These are phyloP conservation scores for Chaetomiaceae sp. DNA, from an alignment of 2,329 filamentous ascomycete genomes.

Conservation along the genomic window DNA sequence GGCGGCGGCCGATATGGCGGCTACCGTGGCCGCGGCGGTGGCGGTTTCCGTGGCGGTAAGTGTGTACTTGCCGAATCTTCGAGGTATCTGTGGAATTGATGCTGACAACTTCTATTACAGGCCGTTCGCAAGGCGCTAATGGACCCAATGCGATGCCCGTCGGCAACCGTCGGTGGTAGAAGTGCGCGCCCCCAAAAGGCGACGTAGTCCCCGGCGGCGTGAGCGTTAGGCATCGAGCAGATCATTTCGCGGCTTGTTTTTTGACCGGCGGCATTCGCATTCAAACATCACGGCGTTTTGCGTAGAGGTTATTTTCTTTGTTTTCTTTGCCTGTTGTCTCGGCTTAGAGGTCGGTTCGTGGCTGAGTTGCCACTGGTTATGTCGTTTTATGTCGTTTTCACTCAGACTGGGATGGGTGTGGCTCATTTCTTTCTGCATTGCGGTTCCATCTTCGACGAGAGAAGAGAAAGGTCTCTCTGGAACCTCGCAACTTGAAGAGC, in stretches of 20 bases:
- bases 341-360: slow-evolving; percentile 19
- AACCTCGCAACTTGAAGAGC: background rate
- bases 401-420: background rate
- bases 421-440: background rate
- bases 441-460: background rate
- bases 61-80: slow-evolving; percentile 33
- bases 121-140: slow-evolving; percentile 19
- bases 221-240: slow-evolving; percentile 3
- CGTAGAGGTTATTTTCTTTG: too few species aligned
- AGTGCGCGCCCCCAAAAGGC: background rate
- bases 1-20: slow-evolving; percentile 70
- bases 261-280: slow-evolving; percentile 12
- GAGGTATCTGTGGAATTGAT: slow-evolving; percentile 24
- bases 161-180: slow-evolving; percentile 49
- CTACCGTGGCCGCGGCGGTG: slow-evolving; percentile 57
- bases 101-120: slow-evolving; percentile 8
- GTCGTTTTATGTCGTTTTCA: slow-evolving; percentile 5
- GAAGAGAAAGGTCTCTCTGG: background rate
- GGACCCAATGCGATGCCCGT: slow-evolving; percentile 48
- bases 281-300: slow-evolving; percentile 16
- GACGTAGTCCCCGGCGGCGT: background rate
- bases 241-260: slow-evolving; percentile 9
- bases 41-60: slow-evolving; percentile 45
- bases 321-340: too few species aligned
- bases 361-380: slow-evolving; percentile 8